Percentiles rank a stretch among this genome's conserved stretches.
These are phyloP conservation scores for Psilocybe sp. DNA, from an alignment of 768 basidiomycete species.

Conservation along the genomic window DNA sequence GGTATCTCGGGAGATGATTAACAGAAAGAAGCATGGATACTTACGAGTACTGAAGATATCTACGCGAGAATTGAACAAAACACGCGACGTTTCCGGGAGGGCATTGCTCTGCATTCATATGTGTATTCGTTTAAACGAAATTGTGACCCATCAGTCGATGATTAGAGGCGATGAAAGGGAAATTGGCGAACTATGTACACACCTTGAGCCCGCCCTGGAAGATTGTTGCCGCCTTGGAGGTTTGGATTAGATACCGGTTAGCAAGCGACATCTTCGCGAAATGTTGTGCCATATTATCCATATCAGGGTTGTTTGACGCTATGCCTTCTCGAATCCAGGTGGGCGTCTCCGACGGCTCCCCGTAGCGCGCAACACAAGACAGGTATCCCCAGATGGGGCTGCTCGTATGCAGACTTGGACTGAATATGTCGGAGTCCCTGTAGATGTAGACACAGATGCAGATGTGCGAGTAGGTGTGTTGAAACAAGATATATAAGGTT, in stretches of 20 bases:
- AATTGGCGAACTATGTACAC: background rate
- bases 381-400: constrained; percentile 30
- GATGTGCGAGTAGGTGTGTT: no score
- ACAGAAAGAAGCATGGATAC: background rate
- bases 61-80: constrained; percentile 24
- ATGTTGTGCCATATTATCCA: constrained; percentile 15
- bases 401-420: constrained; percentile 17
- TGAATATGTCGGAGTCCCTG: constrained; percentile 24
- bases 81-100: constrained; percentile 23
- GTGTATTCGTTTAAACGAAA: no score
- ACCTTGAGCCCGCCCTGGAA: constrained; percentile 28
- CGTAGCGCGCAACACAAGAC: constrained; percentile 21
- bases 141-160: no score
- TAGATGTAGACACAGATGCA: background rate
- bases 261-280: constrained; percentile 20
- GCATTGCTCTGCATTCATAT: constrained; percentile 20
- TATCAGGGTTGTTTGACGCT: constrained; percentile 17
- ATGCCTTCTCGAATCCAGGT: constrained; percentile 22
- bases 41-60: constrained; percentile 26
- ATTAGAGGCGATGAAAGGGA: background rate
- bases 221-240: constrained; percentile 26
- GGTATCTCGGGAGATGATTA: no score
- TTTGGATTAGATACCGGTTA: constrained; percentile 27
- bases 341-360: constrained; percentile 17
- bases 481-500: no score